These are phyloP conservation scores for Mentha longifolia DNA, from an alignment of 257 asterid species.

Conservation along the genomic window DNA sequence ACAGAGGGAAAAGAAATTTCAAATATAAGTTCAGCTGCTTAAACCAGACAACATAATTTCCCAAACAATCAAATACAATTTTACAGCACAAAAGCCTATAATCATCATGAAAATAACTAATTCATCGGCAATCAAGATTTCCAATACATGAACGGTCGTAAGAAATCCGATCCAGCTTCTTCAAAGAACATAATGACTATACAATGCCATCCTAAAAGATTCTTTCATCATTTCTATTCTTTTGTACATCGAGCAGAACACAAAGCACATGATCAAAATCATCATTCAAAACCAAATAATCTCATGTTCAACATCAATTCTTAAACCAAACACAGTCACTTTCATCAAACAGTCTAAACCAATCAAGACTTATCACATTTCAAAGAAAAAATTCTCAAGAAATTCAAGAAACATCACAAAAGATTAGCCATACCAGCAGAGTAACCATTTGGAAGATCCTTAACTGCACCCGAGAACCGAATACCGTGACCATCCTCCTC, in stretches of 20 bases:
- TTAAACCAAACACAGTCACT: neutral
- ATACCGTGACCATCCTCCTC: constrained; percentile 43
- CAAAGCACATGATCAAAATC: neutral
- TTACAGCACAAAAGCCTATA: neutral
- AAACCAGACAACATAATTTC: neutral
- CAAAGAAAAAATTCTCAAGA: neutral
- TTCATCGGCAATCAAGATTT: constrained; percentile 1
- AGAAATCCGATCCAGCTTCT: too few species aligned
- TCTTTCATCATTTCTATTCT: neutral
- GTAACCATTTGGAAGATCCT: constrained; percentile 54
- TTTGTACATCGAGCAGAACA: too few species aligned
- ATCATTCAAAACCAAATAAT: neutral
- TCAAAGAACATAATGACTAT: too few species aligned
- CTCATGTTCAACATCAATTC: constrained; percentile 18
- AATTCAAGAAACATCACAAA: constrained; percentile 1
- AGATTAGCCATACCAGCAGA: constrained; percentile 60
- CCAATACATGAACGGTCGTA: neutral
- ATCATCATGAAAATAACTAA: neutral
- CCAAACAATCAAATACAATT: constrained; percentile 1
- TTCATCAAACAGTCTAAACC: neutral
- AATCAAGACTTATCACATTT: neutral
- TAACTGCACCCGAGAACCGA: constrained; percentile 55
- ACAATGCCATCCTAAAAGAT: neutral
- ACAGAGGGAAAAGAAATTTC: neutral
- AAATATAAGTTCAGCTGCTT: neutral